These are phyloP conservation scores for Eucalyptus rudis DNA, from an alignment of 345 rosid species.

Conservation along the genomic window DNA sequence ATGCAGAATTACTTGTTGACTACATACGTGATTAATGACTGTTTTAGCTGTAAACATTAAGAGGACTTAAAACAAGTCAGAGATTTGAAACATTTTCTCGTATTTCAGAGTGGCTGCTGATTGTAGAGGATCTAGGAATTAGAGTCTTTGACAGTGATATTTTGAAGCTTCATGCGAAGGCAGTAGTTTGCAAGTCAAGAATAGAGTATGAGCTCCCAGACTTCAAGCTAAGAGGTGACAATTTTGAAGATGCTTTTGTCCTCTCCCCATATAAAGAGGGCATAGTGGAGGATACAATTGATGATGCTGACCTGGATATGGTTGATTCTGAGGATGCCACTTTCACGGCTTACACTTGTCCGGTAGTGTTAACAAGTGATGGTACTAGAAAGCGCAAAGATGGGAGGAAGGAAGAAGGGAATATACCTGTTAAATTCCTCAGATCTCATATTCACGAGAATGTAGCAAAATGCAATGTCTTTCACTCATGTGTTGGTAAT, in stretches of 20 bases:
- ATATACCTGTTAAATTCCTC: conserved; percentile 25
- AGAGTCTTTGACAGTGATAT: conserved; percentile 34
- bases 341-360: neutral
- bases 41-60: neutral
- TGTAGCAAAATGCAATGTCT: neutral
- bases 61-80: neutral
- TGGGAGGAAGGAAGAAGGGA: conserved; percentile 20
- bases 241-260: neutral
- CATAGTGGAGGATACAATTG: neutral
- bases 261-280: neutral
- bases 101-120: conserved; percentile 51
- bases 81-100: neutral
- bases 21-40: neutral
- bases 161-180: conserved; percentile 36
- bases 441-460: conserved; percentile 24
- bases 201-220: conserved; percentile 7
- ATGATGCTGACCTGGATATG: conserved; percentile 16
- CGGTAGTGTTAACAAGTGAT: conserved; percentile 2
- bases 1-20: neutral
- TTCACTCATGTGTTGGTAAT: conserved; percentile 1
- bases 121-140: conserved; percentile 47
- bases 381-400: conserved; percentile 65
- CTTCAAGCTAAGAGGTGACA: neutral
- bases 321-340: conserved; percentile 5
- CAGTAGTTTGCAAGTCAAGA: conserved; percentile 23